A percentile compares a stretch with the other conserved stretches of the same genome.
phyloP scores from a whole-genome alignment of 306 rosid genomes.

The Clitoria ternatea region DNA sequence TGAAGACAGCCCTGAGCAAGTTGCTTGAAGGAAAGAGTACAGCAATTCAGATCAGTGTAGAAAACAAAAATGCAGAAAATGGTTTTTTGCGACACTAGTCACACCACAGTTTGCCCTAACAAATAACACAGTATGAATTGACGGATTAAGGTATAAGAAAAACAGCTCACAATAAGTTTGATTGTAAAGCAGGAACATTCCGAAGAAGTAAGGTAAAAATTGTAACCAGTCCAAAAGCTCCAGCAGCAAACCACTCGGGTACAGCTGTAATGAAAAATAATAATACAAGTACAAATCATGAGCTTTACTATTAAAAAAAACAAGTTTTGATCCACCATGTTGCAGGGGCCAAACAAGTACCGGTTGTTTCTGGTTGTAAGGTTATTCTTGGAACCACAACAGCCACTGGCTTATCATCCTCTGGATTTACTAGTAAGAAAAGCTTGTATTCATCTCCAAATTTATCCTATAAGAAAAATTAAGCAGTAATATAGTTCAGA shows the following conservation, averaged over 20 bases:
- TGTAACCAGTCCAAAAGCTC: constrained; percentile 90
- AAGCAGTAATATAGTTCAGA: neutral
- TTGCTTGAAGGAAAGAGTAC: neutral
- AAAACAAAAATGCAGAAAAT: neutral
- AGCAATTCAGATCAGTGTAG: constrained; percentile 17
- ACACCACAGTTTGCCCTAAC: neutral
- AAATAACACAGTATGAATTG: neutral
- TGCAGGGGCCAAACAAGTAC: constrained; percentile 38
- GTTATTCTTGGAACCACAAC: constrained; percentile 87
- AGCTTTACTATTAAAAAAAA: neutral
- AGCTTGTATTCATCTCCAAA: constrained; percentile 83
- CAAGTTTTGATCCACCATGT: neutral
- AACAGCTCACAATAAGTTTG: constrained; percentile 68
- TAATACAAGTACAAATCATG: neutral
- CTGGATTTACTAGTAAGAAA: constrained; percentile 89
- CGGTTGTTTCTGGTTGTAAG: constrained; percentile 90
- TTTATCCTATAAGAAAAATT: constrained; percentile 50
- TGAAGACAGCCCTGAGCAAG: constrained; percentile 1
- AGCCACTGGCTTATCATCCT: constrained; percentile 96
- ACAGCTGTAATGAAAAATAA: constrained; percentile 56
- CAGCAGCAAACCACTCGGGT: constrained; percentile 97
- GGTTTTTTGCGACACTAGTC: neutral
- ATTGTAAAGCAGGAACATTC: constrained; percentile 88
- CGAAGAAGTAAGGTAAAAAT: constrained; percentile 80
- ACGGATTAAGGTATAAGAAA: constrained; percentile 14